Evolutionary conservation across 352 stramenopile species (phyloP), one percentile per base, ranked within the genome.

Genomic region (Globisporangium yorkense): DNA sequence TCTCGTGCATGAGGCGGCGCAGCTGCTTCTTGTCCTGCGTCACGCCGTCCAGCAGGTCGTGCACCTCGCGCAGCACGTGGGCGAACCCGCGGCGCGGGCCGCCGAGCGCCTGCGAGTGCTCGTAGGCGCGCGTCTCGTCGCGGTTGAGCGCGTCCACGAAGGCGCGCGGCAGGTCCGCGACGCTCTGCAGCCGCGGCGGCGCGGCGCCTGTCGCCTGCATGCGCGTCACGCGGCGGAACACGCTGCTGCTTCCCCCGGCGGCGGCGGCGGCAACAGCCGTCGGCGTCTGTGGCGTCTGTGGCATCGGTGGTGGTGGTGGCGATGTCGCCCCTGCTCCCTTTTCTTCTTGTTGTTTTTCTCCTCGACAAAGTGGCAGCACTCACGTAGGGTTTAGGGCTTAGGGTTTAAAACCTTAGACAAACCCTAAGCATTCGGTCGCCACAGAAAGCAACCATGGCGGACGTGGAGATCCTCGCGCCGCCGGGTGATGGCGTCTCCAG

Each of bases 401-500:
- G 24, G 24, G 24, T 27, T 27, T 27, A 27, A 27, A 27, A 27
- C 24, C 24, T 27, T 27, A 27, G 24, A 27, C 24, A 27, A 27
- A 27, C 24, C 24, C 24, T 27, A 27, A 1, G 1, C 24, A 27
- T 27, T 27, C 24, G 24, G 24, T 27, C 24, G 24, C 24, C 24
- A 27, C 24, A 27, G 24, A 27, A 37, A 37, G 51, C 37, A 56
- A 56, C 21, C 43, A 73, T 68, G 64, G 57, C 61, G 5, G 70
- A 86, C 44, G 56, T 72, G 31, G 80, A 89, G 66, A 70, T 92
- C 56, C 71, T 75, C 45, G 80, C 83, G 54, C 80, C 87, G 50
- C 87, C 89, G 29, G 84, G 74, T 50, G 89, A 97, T 66, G 85
- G 86, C 59, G 84, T 96, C 45, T 88, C 83, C 37, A 80, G 75